Evolutionary conservation across 306 rosid species (phyloP), one percentile per base, ranked within the genome.

Genomic region (Cicer pinnatifidum): DNA sequence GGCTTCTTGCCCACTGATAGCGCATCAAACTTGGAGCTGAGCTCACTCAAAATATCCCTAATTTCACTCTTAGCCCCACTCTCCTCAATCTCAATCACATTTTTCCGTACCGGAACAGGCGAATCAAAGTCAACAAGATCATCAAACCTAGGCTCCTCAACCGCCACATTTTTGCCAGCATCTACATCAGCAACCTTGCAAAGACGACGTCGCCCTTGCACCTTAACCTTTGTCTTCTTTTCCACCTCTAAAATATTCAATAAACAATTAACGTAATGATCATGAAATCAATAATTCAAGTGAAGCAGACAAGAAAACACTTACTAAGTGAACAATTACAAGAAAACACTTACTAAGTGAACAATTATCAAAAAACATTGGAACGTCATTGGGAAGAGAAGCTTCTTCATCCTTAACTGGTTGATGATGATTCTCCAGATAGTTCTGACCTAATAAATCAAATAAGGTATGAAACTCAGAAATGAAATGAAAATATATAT

Each of bases 151-250:
- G 84, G 75, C 47, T 85, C 87, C 16, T 86, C 86, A 28, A 75
- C 48, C 2, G 33, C 84, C 28, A 1, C 69, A 44, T n/a, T 53
- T 41, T 83, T 66, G 16, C 72, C 33, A 8, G 73, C 58, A 7
- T 68, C 87, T 15, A 62, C 47, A 15, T 82, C 38, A 10, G 86
- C 84, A 62, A 84, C 78, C 78, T 91, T 94, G 81, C 96, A 93
- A 8, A 93, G 89, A 43, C 97, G 97, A 41, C 97, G 94, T 2
- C 90, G 83, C 20, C 97, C 97, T 70, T 75, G 78, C 57, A 89
- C 80, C 73, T 84, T 88, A 75, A 89, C 87, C 89, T 88, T 93
- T 5, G 41, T 63, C 39, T 79, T 82, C 80, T 81, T 80, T 40
- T 67, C 84, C 54, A 78, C 84, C 53, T 52, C 91, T 88, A 67